Evolutionary conservation across 495 filamentous ascomycete genomes (phyloP), one percentile per base, ranked within the genome.

Genomic region (Lepraria neglecta): DNA sequence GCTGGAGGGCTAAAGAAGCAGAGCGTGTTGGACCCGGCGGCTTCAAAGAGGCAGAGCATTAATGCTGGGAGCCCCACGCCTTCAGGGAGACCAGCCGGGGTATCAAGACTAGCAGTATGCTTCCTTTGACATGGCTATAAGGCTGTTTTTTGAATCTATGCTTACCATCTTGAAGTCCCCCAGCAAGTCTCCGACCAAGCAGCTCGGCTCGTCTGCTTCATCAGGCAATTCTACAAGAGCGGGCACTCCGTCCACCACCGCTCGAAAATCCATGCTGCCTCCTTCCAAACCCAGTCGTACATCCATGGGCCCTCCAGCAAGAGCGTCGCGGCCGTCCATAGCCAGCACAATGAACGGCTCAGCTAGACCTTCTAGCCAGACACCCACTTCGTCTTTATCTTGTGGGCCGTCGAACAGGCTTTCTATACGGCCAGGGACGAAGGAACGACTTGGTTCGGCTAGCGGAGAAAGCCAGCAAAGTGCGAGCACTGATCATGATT

Each of bases 111-210:
- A 35, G 80, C 82, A 71, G 87, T 88, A 76, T 66, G 82, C 74
- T 27, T 28, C 14, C 45, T 12, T 44, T 38, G 51, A 40, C 43
- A 35, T 19, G 24, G 52, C 21, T 54, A 63, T 9, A 46, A 52
- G 27, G 58, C 60, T 48, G 58, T n/a, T n/a, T 65, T 38, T 57
- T 6, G 58, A 30, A 43, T 14, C n/a, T 35, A 5, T 44, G 50
- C 14, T 61, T 44, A 61, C 35, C 56, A 59, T 43, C 60, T 43
- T 42, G n/a, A 65, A 90, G 87, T 89, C 88, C 33, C 89, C 90
- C 6, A 85, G 82, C 0, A 90, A 89, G 68, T 90, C 87, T 5
- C 89, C 90, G 9, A 90, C 88, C 11, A 92, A 95, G 69, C 87
- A 89, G 63, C 72, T 89, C 11, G 75, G 65, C 10, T 80, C 81